Conservation (phyloP, 116 monocot species). For the Posidonia oceanica region DNA sequence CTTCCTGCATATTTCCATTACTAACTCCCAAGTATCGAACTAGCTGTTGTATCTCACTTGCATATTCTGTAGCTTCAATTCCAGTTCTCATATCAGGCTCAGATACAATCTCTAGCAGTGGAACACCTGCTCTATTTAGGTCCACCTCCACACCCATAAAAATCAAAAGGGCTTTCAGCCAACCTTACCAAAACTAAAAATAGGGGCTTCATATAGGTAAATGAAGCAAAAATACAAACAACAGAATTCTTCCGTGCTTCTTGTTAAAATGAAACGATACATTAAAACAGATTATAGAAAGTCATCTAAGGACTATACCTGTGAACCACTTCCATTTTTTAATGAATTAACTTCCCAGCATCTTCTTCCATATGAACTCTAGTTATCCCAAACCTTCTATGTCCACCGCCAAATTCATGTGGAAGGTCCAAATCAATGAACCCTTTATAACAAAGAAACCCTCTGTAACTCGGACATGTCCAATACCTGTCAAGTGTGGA, state of each 20-base stretch:
- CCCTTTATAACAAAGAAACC: too few relatives aligned
- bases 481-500: too few relatives aligned
- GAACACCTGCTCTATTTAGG: constrained; percentile 93
- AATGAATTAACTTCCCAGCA: constrained; percentile 86
- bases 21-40: constrained; percentile 90
- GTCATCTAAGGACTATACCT: constrained; percentile 22
- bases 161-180: not conserved
- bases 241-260: not conserved
- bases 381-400: constrained; percentile 84
- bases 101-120: constrained; percentile 94
- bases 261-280: not conserved
- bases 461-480: too few relatives aligned
- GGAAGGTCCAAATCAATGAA: constrained; percentile 85
- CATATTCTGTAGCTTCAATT: constrained; percentile 91
- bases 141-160: constrained; percentile 49
- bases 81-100: constrained; percentile 99
- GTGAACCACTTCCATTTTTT: constrained; percentile 58
- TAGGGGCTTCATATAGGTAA: not conserved
- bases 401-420: constrained; percentile 91
- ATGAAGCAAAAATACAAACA: not conserved
- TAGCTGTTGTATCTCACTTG: constrained; percentile 80
- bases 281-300: not conserved
- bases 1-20: constrained; percentile 99
- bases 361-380: constrained; percentile 99
- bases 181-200: not conserved